Percentiles rank a stretch among this genome's conserved stretches.
These are phyloP conservation scores for Pharus latifolius DNA, from an alignment of 176 grass and related monocot species.

Conservation along the genomic window DNA sequence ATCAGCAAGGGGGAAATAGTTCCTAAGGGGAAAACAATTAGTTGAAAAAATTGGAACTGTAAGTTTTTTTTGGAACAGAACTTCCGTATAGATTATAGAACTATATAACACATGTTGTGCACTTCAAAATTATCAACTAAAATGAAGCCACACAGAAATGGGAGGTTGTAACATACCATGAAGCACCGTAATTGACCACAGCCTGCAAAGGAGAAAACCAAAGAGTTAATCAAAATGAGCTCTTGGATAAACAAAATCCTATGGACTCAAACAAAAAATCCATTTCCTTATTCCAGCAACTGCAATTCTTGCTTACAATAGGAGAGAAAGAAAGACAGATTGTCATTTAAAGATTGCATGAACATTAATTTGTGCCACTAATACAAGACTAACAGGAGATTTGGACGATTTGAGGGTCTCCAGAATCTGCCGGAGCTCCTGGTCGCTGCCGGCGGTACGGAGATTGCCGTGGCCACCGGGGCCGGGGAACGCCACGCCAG, in stretches of 20 bases:
- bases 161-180: conserved; percentile 49
- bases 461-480: conserved; percentile 36
- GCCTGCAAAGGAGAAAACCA: conserved; percentile 40
- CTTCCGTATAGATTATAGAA: too few species aligned
- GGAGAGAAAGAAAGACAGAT: too few species aligned
- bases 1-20: too few species aligned
- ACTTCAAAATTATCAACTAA: not conserved
- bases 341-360: too few species aligned
- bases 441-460: conserved; percentile 37
- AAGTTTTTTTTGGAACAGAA: too few species aligned
- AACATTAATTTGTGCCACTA: not conserved
- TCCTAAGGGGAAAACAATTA: too few species aligned
- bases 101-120: too few species aligned
- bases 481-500: conserved; percentile 18
- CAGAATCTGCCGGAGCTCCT: conserved; percentile 49
- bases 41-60: too few species aligned
- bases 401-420: conserved; percentile 61
- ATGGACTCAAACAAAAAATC: not conserved
- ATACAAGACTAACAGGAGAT: conserved; percentile 28
- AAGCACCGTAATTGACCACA: conserved; percentile 69
- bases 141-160: not conserved
- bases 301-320: too few species aligned
- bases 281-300: not conserved
- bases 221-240: conserved; percentile 15
- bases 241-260: not conserved